Evolutionary conservation across 2,329 filamentous ascomycete genomes (phyloP).

Genomic region (Penicillium fuscoglaucum): DNA sequence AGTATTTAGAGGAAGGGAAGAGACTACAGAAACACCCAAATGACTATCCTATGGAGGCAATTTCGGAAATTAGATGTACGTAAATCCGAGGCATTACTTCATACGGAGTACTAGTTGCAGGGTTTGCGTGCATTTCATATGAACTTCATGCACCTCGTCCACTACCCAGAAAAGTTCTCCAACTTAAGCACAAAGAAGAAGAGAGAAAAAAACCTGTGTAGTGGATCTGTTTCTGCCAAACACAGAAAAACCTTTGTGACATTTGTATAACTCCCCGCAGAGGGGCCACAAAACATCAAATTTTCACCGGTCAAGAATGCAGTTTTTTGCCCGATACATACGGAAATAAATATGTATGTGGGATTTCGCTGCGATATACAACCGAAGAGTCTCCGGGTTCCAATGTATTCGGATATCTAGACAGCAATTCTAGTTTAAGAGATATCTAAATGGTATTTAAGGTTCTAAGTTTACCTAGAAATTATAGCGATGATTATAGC

Average conservation of each 20-base stretch:
- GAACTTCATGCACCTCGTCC: constrained; percentile 23
- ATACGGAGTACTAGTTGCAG: neutral
- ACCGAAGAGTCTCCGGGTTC: neutral
- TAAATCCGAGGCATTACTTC: neutral
- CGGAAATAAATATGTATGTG: neutral
- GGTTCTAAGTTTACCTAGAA: neutral
- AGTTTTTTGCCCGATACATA: constrained; percentile 6
- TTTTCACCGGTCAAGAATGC: constrained; percentile 21
- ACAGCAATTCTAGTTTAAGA: neutral
- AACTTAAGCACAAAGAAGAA: constrained; percentile 23
- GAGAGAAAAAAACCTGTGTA: constrained; percentile 13
- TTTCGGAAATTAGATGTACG: constrained; percentile 1
- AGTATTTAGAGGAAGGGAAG: neutral
- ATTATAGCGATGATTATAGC: neutral
- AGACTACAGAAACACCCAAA: neutral
- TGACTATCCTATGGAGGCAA: neutral
- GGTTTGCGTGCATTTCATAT: constrained; percentile 1
- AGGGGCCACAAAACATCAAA: constrained; percentile 21
- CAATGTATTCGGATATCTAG: neutral
- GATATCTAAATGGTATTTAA: neutral
- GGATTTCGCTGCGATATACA: neutral
- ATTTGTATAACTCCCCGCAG: constrained; percentile 23
- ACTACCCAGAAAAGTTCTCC: constrained; percentile 21
- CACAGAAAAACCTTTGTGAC: constrained; percentile 21
- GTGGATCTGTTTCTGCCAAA: constrained; percentile 23